Evolutionary conservation across 1,284 basidiomycete species (phyloP), one percentile per base, ranked within the genome.

Genomic region (Apiotrichum sp.): DNA sequence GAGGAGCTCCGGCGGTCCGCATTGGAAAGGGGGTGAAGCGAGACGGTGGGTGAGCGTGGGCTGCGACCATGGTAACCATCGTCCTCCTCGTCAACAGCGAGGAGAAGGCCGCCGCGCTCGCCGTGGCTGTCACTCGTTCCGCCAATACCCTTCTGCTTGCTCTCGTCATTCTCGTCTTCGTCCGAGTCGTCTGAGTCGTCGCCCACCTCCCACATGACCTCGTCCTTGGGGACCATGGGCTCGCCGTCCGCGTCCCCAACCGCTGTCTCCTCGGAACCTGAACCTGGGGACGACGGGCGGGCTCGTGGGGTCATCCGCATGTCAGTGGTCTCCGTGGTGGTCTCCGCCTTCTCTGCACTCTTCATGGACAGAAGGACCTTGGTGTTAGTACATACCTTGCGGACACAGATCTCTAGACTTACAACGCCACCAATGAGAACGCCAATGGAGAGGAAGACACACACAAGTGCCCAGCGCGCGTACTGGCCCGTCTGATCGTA

Each of bases 361-460:
- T 77, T 77, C 33, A 69, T 62, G 0, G 74, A 76, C 6, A 76
- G 64, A 0, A 76, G 65, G 1, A 74, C 68, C 71, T 72, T 53
- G 13, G 34, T 29, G 43, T 49, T 39, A 41, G 50, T 6, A 11
- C 7, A 4, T 3, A 0, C 11, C 31, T 32, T 8, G 14, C n/a
- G 32, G n/a, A 16, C 34, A 9, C 32, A 11, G 14, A 14, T 11
- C 40, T 14, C 6, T 16, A 11, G 6, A 65, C 70, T 63, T 40
- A 93, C 86, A 42, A 96, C 92, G 4, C 92, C 92, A 0, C 81
- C 83, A 47, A 96, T 86, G 55, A 96, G 84, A 45, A 93, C 80
- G 40, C 83, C 75, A 63, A 96, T 92, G 1, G 89, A 90, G 45
- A 85, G 73, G 69, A 89, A 91, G 60, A 93, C 89, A 50, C 89